Evolutionary conservation across 1,284 basidiomycete genomes (phyloP), one percentile per base, ranked within the genome.

Genomic region (Afroboletus lepidellus): DNA sequence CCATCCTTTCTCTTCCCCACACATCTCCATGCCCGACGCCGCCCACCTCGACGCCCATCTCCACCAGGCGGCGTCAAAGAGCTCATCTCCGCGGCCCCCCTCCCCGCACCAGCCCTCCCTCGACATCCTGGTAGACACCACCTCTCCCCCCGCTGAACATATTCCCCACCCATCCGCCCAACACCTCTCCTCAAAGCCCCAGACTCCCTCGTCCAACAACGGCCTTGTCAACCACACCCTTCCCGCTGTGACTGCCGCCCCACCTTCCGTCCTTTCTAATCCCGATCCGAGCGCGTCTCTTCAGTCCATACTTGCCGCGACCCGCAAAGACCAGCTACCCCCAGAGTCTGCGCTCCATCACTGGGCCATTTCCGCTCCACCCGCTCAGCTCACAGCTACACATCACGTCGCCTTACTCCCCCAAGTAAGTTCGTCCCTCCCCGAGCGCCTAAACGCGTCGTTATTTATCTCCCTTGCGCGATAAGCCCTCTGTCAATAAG

Each of bases 271-370:
- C 56, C 65, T 73, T 53, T 69, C 73, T 52, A 70, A 71, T 63
- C 66, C 77, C 45, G 80, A 77, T 64, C 80, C 75, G 55, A 77
- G 74, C 74, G 78, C 72, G 41, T 84, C 86, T 37, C 74, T 87
- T 30, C 84, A 87, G 57, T 82, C 84, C 38, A 80, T 85, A 57
- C 71, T 85, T 51, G 76, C 78, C 18, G 73, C 78, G 13, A 75
- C 74, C 41, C 78, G 62, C 41, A 71, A 72, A 71, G 62, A 75
- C 72, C 57, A 76, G 74, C 1, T 63, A 66, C 27, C 51, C 48
- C 51, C 61, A 44, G 50, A 77, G 55, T 73, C 74, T 51, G 71
- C 74, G 44, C 65, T 71, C 30, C 62, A 70, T 41, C 62, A 70
- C 44, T 83, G 80, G 80, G 66, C 61, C 27, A 64, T 72, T 42